Evolutionary conservation across 2,329 filamentous ascomycete species (phyloP).

Genomic region (Penicillium polonicum): DNA sequence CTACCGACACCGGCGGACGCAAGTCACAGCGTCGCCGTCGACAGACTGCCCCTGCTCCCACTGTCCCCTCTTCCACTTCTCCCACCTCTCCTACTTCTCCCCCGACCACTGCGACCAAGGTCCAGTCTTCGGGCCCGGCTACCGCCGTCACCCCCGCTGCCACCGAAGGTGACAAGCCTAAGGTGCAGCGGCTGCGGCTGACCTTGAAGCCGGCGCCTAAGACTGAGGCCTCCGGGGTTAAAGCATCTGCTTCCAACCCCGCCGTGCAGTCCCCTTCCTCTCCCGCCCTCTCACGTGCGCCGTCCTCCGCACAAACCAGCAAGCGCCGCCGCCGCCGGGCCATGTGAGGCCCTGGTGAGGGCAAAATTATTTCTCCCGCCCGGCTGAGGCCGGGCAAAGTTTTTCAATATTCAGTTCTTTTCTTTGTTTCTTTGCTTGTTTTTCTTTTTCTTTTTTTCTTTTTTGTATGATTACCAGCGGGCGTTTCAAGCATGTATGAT

Average conservation of each 20-base stretch:
- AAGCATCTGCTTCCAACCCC: not conserved
- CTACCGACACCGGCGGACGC: not conserved
- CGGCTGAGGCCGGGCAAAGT: not conserved
- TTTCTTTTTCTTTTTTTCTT: not conserved
- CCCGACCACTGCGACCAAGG: not conserved
- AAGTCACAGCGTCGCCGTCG: constrained; percentile 9
- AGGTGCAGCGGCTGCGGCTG: constrained; percentile 15
- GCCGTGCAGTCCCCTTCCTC: constrained; percentile 1
- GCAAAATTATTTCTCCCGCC: not conserved
- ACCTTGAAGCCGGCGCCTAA: constrained; percentile 15
- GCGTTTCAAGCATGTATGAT: constrained; percentile 9
- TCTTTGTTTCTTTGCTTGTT: not conserved
- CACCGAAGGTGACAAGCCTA: constrained; percentile 1
- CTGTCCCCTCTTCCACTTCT: not conserved
- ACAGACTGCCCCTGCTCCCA: constrained; percentile 8
- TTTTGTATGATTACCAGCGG: constrained; percentile 3
- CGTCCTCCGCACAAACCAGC: not conserved
- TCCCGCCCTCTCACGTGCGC: not conserved
- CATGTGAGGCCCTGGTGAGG: not conserved
- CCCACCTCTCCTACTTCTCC: not conserved
- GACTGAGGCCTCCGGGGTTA: not conserved
- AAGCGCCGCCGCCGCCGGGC: constrained; percentile 2
- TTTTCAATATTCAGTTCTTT: not conserved
- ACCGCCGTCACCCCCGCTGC: not conserved
- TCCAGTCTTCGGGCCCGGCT: not conserved